Base-by-base conservation (phyloP, 1,284 basidiomycete species). In the Sanguinoderma infundibulare region DNA sequence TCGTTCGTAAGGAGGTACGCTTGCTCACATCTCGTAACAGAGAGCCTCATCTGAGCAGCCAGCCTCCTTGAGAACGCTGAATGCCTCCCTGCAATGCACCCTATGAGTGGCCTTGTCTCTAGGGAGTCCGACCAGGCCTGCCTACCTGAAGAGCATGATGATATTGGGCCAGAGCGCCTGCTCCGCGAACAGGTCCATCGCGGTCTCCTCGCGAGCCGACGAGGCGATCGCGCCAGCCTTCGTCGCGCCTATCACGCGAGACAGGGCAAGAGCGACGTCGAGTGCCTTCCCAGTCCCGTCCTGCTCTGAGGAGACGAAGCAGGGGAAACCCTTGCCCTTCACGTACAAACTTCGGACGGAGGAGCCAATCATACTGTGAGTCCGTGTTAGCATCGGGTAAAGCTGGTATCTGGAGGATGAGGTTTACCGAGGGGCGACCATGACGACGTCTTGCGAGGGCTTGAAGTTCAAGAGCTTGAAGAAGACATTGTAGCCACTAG, bases 131-230 rank as follows among this genome's bases (percentile, higher is more conserved):
- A 20, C 15, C 17, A 12, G 7, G 8, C 10, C 15, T 20, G 22
- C 32, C 49, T 22, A 51, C 84, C 81, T 78, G 75, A 87, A 88
- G 15, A 87, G 74, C 79, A 83, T 80, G 59, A 88, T 87, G 67
- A 87, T 87, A 62, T 87, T 86, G 0, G 85, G 86, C 86, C 87
- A 88, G 51, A 88, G 75, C 14, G 82, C 87, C 72, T 89, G 87
- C 70, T 88, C 86, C 65, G 86, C 86, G 64, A 87, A 82, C 22
- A 87, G 77, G 67, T 88, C 86, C 84, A 87, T 88, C 0, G 80
- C 81, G 15, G 86, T 88, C 71, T 88, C 86, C 72, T 88, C 86
- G n/a, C 80, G 73, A 28, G 80, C 86, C 38, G 85, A 87, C 2
- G 85, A 87, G 30, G 83, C 81, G 61, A 87, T 88, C 3, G 86